A percentile compares a stretch with the other conserved stretches of the same genome.
Conservation (phyloP, 2,329 filamentous ascomycete species). For the Dactylonectria macrodidyma region DNA sequence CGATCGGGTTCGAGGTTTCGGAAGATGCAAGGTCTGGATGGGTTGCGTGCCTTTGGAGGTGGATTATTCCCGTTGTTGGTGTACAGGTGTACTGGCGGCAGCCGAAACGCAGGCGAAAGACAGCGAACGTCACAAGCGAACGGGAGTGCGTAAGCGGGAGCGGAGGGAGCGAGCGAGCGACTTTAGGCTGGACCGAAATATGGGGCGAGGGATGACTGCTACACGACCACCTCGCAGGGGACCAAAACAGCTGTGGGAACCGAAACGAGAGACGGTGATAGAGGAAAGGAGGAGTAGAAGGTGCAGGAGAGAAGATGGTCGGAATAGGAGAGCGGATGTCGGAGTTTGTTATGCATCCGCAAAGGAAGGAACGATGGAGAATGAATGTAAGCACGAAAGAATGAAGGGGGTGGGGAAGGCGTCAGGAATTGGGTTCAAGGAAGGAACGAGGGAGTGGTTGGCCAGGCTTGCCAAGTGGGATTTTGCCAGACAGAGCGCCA, state of each 20-base stretch:
- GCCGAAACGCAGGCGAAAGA: constrained; percentile 28
- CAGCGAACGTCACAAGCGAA: constrained; percentile 24
- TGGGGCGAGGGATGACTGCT: constrained; percentile 19
- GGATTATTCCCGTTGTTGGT: constrained; percentile 14
- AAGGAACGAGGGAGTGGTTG: constrained; percentile 18
- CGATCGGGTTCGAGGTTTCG: constrained; percentile 9
- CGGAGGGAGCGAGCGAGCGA: constrained; percentile 26
- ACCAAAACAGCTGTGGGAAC: constrained; percentile 1
- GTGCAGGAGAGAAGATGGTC: background rate
- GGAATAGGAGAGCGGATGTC: background rate
- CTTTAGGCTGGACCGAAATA: constrained; percentile 28
- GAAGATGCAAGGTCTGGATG: constrained; percentile 6
- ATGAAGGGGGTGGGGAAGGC: constrained; percentile 31
- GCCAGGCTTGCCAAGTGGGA: background rate
- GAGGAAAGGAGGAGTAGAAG: constrained; percentile 9
- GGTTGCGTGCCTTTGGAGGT: background rate
- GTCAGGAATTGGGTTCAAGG: constrained; percentile 21
- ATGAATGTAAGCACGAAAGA: constrained; percentile 29
- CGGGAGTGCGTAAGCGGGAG: constrained; percentile 21
- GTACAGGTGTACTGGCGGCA: constrained; percentile 26
- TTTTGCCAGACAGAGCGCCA: background rate
- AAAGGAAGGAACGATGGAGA: constrained; percentile 16
- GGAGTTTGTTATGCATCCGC: constrained; percentile 24
- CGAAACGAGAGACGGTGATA: constrained; percentile 14
- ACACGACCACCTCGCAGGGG: constrained; percentile 2